Evolutionary conservation across 108 stramenopile genomes (phyloP), one percentile per base, ranked within the genome.

Genomic region (Tribonema minus): DNA sequence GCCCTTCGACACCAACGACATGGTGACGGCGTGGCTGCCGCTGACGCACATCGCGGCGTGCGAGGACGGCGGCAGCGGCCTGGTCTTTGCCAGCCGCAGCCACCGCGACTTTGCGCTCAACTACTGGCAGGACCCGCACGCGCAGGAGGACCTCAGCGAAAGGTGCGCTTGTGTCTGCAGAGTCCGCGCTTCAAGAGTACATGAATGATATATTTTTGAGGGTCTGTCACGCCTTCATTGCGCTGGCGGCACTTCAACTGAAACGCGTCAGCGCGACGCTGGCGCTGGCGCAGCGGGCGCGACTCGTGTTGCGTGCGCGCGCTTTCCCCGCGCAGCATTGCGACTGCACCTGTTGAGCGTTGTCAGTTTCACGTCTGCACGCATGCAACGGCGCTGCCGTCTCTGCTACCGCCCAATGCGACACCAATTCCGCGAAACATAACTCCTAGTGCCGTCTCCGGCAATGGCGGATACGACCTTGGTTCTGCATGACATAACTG

Each of bases 61-160:
- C n/a, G 76, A 76, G 67, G 80, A 72, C 9, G 82, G 82, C 25
- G 82, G 82, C 71, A 82, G 72, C 23, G 71, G 58, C 6, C 72
- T 65, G 27, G 3, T 37, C 66, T 76, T 68, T 54, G 75, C 75
- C 26, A 20, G 30, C 1, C 35, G 67, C 12, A 76, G 73, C 12
- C 82, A 83, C 81, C 81, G 82, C 29, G 82, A 83, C 31, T 83
- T 83, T 38, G 78, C 82, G 20, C 73, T 83, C 9, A 69, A 81
- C 33, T 82, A 82, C 34, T 83, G 82, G 81, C 41, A 40, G 34
- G 82, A 83, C 34, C 66, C 80, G 32, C 33, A 38, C 12, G 28
- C 76, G 29, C 27, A 28, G 36, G 33, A 37, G 34, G 82, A 83
- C 67, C 67, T 83, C 6, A 67, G 31, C 25, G 82, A 81, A 3